These are phyloP conservation scores for Carex parvula DNA, from an alignment of 176 grass and related monocot species.

Conservation along the genomic window DNA sequence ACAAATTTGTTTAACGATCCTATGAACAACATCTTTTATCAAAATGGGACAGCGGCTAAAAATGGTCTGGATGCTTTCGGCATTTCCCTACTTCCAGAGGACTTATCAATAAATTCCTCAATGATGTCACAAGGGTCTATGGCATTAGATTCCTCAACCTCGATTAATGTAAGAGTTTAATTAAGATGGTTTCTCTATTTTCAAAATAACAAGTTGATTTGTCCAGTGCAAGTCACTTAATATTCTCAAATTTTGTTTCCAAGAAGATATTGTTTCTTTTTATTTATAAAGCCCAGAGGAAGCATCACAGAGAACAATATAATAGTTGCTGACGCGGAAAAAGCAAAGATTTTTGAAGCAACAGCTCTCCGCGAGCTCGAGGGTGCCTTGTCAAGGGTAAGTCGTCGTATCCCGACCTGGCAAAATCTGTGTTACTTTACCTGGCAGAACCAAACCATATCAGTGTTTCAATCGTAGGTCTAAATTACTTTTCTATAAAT, in stretches of 20 bases:
- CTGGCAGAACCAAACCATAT: not conserved
- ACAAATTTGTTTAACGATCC: slow-evolving; percentile 26
- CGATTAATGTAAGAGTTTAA: not conserved
- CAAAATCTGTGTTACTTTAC: not conserved
- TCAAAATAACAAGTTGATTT: not conserved
- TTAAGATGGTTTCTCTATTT: slow-evolving; percentile 8
- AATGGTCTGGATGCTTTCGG: slow-evolving; percentile 16
- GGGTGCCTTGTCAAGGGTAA: slow-evolving; percentile 50
- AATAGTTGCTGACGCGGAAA: slow-evolving; percentile 4
- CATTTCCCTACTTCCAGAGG: not conserved
- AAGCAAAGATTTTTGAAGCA: slow-evolving; percentile 20
- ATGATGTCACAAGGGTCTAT: slow-evolving; percentile 19
- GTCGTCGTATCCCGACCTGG: not conserved
- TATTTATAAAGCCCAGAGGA: slow-evolving; percentile 30
- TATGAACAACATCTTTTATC: slow-evolving; percentile 3
- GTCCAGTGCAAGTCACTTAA: not conserved
- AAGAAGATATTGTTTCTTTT: slow-evolving; percentile 15
- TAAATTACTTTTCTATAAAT: not conserved
- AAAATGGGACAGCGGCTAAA: not conserved
- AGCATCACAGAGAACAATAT: slow-evolving; percentile 8
- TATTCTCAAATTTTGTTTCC: slow-evolving; percentile 11
- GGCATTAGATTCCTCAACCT: not conserved
- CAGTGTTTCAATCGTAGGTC: not conserved
- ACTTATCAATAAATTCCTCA: slow-evolving; percentile 21
- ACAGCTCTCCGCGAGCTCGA: slow-evolving; percentile 56